Evolutionary conservation across 1,284 basidiomycete genomes (phyloP).

Genomic region (Exobasidium rhododendri): DNA sequence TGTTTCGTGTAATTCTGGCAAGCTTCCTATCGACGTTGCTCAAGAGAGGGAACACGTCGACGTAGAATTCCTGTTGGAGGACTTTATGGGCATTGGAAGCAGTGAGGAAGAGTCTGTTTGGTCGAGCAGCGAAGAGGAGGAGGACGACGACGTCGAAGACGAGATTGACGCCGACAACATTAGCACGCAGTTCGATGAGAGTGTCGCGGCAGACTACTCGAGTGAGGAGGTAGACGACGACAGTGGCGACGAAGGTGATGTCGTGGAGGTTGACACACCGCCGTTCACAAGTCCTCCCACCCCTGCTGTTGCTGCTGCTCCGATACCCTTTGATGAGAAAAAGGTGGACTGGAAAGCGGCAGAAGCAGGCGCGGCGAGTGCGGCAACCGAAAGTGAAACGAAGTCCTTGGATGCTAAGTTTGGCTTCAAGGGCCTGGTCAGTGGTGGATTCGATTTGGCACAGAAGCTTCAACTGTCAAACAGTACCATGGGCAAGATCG

Average conservation of each 20-base stretch:
- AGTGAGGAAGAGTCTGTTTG: constrained; percentile 26
- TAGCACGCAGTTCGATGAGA: constrained; percentile 40
- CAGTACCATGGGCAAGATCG: neutral
- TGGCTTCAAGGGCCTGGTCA: constrained; percentile 5
- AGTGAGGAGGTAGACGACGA: constrained; percentile 27
- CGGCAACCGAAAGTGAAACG: neutral
- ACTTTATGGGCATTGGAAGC: constrained; percentile 8
- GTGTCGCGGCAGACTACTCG: neutral
- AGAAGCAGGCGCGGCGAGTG: neutral
- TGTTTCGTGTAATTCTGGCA: constrained; percentile 72
- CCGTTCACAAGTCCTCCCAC: neutral
- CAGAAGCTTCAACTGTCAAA: constrained; percentile 7
- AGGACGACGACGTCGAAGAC: neutral
- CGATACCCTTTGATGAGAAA: no score
- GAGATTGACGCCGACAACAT: constrained; percentile 51
- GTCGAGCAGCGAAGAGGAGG: constrained; percentile 29
- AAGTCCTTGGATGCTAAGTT: constrained; percentile 6
- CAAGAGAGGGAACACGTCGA: constrained; percentile 61
- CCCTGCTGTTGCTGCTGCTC: neutral
- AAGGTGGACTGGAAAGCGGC: neutral
- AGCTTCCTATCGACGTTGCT: constrained; percentile 74
- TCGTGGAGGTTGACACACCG: constrained; percentile 4
- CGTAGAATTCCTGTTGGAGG: constrained; percentile 56
- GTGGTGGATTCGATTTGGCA: constrained; percentile 10
- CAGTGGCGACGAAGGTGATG: neutral